A percentile compares a stretch with the other conserved stretches of the same genome.
Evolutionary conservation across 1,284 basidiomycete species (phyloP).

Genomic region (Leccinum subfulvum): DNA sequence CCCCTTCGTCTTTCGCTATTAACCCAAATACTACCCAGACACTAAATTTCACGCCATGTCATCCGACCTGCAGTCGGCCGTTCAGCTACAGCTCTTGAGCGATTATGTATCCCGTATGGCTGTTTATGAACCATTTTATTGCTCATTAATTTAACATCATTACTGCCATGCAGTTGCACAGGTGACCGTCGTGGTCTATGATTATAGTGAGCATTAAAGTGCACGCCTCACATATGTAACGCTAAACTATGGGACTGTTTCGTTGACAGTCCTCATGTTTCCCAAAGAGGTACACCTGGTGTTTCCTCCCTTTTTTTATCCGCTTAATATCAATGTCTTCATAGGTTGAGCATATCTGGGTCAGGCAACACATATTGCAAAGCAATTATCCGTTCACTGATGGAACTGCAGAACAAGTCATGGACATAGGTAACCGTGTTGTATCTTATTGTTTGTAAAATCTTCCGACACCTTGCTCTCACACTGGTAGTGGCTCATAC

Average conservation of each 20-base stretch:
- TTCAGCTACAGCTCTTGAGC: background rate
- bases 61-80: background rate
- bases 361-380: too few species aligned
- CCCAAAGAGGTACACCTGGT: too few species aligned
- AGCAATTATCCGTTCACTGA: too few species aligned
- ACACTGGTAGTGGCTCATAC: too few species aligned
- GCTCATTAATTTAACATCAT: background rate
- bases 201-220: background rate
- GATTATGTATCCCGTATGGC: background rate
- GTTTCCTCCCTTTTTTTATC: too few species aligned
- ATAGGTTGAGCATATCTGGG: too few species aligned
- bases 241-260: background rate
- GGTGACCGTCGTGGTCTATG: background rate
- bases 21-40: background rate
- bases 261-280: too few species aligned
- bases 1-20: background rate
- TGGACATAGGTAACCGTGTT: too few species aligned
- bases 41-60: background rate
- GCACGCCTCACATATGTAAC: background rate
- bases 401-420: too few species aligned
- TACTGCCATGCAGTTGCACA: too few species aligned
- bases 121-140: background rate
- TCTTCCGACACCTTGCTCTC: too few species aligned
- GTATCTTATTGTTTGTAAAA: background rate
- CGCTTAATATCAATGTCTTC: too few species aligned